Base-by-base conservation (phyloP, 225 moss, liverwort and hornwort species). In the Rhytidiadelphus loreus region DNA sequence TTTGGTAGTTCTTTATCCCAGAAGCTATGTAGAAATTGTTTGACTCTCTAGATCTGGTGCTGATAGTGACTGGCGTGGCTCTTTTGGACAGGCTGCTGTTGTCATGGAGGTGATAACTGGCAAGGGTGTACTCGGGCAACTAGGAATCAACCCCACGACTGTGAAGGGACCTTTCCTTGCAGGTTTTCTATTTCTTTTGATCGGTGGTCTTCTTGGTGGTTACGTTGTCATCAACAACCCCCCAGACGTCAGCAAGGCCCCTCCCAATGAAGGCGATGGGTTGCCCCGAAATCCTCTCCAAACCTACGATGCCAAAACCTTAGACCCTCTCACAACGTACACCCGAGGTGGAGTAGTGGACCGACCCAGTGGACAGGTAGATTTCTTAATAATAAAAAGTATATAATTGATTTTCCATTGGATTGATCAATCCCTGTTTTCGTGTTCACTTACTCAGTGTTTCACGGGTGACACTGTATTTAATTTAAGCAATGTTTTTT, bases 151-250 rank as follows among this genome's bases (percentile, higher is more conserved):
- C 88, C 90, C 95, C 33, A 25, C 91, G 88, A 89, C 88, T 65
- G 95, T 91, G 56, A 91, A 92, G 87, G 92, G 92, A 25, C 95
- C 95, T 56, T 74, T 95, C 9, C 92, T 95, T 25, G 95, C 94
- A 61, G 95, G 95, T 17, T 90, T 95, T 52, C 39, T 94, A 6
- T 95, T 95, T n/a, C 94, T 95, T 43, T 65, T 95, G 88, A 9
- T 95, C 74, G 95, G 95, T 14, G 95, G 95, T 44, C 92, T 95
- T 8, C 93, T 95, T 11, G 95, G 95, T 62, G 95, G 95, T 13
- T 92, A 93, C 80, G 95, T 94, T 48, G 95, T 95, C 48, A 93
- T 95, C 66, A 95, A 93, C 87, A 95, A 95, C 76, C 95, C 95
- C 56, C 95, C 95, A 6, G 95, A 95, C 88, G 68, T 86, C 56